Conservation (phyloP, 208 protist species). For the Leishmania braziliensis region DNA sequence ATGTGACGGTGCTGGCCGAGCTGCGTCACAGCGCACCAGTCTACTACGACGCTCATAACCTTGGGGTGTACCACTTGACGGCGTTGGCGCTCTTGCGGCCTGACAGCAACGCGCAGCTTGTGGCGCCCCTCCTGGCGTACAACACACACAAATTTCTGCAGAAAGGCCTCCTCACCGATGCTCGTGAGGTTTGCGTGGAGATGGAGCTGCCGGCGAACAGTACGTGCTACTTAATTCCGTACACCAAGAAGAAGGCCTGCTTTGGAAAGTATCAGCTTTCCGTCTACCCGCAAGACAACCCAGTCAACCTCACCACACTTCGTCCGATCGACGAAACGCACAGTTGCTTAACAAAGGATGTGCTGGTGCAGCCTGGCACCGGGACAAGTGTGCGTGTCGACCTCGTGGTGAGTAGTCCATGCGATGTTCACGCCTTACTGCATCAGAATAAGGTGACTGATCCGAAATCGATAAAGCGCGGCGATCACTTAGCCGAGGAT, state of each 20-base stretch:
- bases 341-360: constrained; percentile 35
- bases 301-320: constrained; percentile 59
- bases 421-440: constrained; percentile 71
- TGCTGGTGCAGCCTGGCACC: constrained; percentile 36
- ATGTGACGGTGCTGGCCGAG: constrained; percentile 58
- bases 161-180: constrained; percentile 79
- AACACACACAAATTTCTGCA: constrained; percentile 74
- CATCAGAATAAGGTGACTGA: constrained; percentile 67
- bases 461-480: constrained; percentile 17
- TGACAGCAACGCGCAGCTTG: constrained; percentile 27
- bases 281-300: constrained; percentile 68
- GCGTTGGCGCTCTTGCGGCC: constrained; percentile 62
- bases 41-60: constrained; percentile 53
- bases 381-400: constrained; percentile 45
- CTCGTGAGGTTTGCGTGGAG: constrained; percentile 69
- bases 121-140: constrained; percentile 67
- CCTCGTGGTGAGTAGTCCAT: constrained; percentile 51
- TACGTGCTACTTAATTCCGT: constrained; percentile 75
- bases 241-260: constrained; percentile 60
- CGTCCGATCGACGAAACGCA: constrained; percentile 47
- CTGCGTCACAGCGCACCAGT: constrained; percentile 57
- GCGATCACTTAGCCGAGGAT: constrained; percentile 67
- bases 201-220: constrained; percentile 67
- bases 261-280: constrained; percentile 64
- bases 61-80: constrained; percentile 72